A percentile compares a stretch with the other conserved stretches of the same genome.
These are phyloP conservation scores for Phytophthora fragariaefolia DNA, from an alignment of 352 stramenopile genomes.

Conservation along the genomic window DNA sequence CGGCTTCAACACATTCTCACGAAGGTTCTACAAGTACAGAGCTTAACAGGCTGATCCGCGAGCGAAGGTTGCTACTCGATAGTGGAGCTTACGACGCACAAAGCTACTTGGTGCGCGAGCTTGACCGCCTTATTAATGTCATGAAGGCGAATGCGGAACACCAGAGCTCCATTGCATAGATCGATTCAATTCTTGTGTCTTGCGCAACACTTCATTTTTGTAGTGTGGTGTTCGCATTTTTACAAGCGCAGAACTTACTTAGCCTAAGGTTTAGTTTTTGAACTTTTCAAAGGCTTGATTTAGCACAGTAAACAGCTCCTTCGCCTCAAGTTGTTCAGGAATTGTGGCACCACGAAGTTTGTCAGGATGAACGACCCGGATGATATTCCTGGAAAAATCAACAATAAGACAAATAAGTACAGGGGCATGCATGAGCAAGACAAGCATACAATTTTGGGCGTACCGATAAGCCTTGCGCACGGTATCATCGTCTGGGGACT, in stretches of 20 bases:
- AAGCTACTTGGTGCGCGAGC: slow-evolving; percentile 71
- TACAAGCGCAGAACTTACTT: slow-evolving; percentile 15
- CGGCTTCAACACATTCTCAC: not conserved
- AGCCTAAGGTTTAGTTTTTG: slow-evolving; percentile 64
- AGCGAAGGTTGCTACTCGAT: slow-evolving; percentile 62
- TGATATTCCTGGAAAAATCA: slow-evolving; percentile 70
- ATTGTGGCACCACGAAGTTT: slow-evolving; percentile 83
- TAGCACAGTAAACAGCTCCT: slow-evolving; percentile 88
- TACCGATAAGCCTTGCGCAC: slow-evolving; percentile 86
- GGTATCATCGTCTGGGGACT: slow-evolving; percentile 82
- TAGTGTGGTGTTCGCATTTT: slow-evolving; percentile 6
- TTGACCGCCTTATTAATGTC: slow-evolving; percentile 62
- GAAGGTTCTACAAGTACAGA: slow-evolving; percentile 25
- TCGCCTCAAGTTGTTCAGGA: slow-evolving; percentile 82
- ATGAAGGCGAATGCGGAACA: slow-evolving; percentile 35
- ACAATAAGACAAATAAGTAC: slow-evolving; percentile 3
- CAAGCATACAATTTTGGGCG: slow-evolving; percentile 10
- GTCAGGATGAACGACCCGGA: slow-evolving; percentile 87
- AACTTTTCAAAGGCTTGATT: slow-evolving; percentile 91
- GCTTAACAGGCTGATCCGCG: slow-evolving; percentile 54
- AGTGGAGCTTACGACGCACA: slow-evolving; percentile 68
- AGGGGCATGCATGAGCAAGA: not conserved
- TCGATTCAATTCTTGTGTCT: slow-evolving; percentile 5
- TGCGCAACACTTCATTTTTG: slow-evolving; percentile 20
- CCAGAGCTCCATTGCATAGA: slow-evolving; percentile 15